Base-by-base conservation (phyloP, 2,329 filamentous ascomycete species). In the Fusarium newnesense region DNA sequence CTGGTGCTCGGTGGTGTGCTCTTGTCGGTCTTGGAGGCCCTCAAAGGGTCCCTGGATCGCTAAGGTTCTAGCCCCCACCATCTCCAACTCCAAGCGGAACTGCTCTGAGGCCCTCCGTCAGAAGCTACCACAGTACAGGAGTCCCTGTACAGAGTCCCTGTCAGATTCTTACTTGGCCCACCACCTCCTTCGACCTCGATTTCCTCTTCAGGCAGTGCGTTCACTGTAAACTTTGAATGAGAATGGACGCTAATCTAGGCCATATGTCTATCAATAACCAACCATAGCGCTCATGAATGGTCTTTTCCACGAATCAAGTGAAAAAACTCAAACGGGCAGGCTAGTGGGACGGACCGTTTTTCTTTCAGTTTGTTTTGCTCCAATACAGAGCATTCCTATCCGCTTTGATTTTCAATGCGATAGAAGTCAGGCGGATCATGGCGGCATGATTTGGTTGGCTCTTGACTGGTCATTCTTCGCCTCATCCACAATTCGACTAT, bases 321-420 rank as follows among this genome's bases (percentile, higher is more conserved):
- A 40, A 39, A 64, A 50, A 28, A 57, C 57, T 60, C 44, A 58
- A 44, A 49, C 56, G 52, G 76, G 53, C 60, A 64, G 72, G 64
- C 75, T 74, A 76, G 67, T 78, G 78, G 78, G 62, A 79, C 77
- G 77, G 78, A 71, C 78, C 76, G 77, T 75, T 63, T 74, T 62
- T 69, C 57, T 59, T 67, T 64, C 47, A 34, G 30, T 60, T 64
- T 63, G 58, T 60, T 58, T 66, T 66, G 56, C 66, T 61, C 47
- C 61, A 70, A 26, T 53, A 49, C 59, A 70, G 39, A 70, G 39
- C 52, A 44, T 70, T 42, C 26, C 43, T 58, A 54, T 57, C 58
- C 52, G 54, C 65, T 54, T 66, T 60, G 61, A 64, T 61, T 67
- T 40, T 47, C 49, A 43, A 69, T 65, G 36, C 39, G 42, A 54